Conservation (phyloP, 495 filamentous ascomycete species). For the Aspergillus ostianus region DNA sequence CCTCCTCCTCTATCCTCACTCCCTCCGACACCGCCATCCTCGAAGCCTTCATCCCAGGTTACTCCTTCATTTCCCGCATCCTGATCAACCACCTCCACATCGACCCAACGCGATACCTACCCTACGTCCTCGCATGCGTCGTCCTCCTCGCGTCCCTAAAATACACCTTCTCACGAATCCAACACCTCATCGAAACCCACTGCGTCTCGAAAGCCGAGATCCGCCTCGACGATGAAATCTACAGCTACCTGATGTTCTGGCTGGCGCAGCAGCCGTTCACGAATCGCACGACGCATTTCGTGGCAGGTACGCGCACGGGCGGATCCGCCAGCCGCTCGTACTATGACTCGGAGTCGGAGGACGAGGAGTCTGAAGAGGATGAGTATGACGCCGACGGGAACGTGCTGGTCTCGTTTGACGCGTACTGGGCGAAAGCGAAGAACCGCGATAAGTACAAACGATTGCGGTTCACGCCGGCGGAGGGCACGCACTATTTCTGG, state of each 20-base stretch:
- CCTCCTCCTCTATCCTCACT: constrained; percentile 15
- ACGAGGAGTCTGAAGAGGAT: constrained; percentile 33
- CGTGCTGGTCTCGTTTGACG: constrained; percentile 29
- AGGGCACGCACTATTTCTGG: constrained; percentile 66
- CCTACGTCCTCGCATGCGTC: constrained; percentile 52
- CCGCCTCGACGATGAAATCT: constrained; percentile 65
- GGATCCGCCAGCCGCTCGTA: constrained; percentile 48
- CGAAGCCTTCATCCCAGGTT: constrained; percentile 73
- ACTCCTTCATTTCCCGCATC: constrained; percentile 60
- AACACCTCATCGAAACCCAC: constrained; percentile 26
- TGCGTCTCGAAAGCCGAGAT: constrained; percentile 60
- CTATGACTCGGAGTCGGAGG: constrained; percentile 39
- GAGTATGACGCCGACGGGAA: constrained; percentile 38
- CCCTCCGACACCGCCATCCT: constrained; percentile 50
- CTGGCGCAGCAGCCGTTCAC: constrained; percentile 59
- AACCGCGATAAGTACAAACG: constrained; percentile 54
- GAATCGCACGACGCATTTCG: constrained; percentile 55
- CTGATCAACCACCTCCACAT: constrained; percentile 61
- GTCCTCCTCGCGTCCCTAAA: constrained; percentile 48
- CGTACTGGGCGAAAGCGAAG: constrained; percentile 49
- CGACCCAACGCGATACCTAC: constrained; percentile 71
- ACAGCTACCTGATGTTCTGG: constrained; percentile 70
- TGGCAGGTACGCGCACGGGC: constrained; percentile 59
- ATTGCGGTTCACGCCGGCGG: constrained; percentile 62
- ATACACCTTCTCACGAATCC: constrained; percentile 48